Base-by-base conservation (phyloP, 495 filamentous ascomycete genomes). In the Melanomma pulvis-pyrius region DNA sequence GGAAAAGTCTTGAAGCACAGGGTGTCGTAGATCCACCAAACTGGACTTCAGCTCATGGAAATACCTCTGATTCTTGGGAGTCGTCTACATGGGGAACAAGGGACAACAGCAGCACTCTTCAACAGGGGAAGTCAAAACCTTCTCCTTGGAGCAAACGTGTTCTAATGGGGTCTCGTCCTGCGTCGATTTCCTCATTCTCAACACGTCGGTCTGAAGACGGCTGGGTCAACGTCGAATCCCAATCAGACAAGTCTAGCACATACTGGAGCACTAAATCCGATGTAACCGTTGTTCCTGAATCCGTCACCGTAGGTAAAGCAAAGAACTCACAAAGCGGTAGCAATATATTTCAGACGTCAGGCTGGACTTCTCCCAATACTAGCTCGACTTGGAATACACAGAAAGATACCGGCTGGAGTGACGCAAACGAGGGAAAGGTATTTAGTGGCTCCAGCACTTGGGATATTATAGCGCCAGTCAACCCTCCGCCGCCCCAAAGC, bases 61-160 rank as follows among this genome's bases (percentile, higher is more conserved):
- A 51, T 51, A 29, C 15, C 19, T 29, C 48, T 24, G 8, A 51
- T 29, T 51, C 48, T 51, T 51, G 48, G 48, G 39, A 44, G 39
- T 11, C 4, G 3, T 44, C 39, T 15, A 11, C 39, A 15, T 44
- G 39, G 39, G 39, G 39, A 44, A 44, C 39, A 15, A 44, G 3
- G 17, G 5, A 6, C 8, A 12, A 44, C n/a, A 44, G n/a, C 13
- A 15, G 2, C n/a, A 15, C 3, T 44, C 8, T 44, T 44, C 39
- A 44, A 15, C 39, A 2, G 13, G 2, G 39, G 5, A 12, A 12
- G 39, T 44, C 39, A 34, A 34, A 4, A 12, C 12, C 30, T 34
- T 34, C 30, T 34, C 30, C 4, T 34, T 34, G 30, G 30, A 34
- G 30, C 12, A 12, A 12, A 34, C 30, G 5, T 34, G n/a, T n/a